Base-by-base conservation (phyloP, 225 moss, liverwort and hornwort genomes). In the Asterella californica region DNA sequence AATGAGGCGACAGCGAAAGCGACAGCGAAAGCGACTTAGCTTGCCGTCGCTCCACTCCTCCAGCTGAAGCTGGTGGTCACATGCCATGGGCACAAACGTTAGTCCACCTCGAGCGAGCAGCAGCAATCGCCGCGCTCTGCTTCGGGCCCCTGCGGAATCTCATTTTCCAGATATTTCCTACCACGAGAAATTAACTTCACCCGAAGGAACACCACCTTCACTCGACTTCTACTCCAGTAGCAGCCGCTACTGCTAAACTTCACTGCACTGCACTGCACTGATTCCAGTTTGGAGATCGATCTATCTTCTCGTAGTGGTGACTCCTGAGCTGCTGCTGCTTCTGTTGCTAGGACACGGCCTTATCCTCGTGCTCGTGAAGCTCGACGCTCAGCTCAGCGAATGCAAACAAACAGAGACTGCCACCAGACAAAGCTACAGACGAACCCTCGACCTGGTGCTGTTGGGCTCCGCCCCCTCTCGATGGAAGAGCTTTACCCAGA, bases 311-410 rank as follows among this genome's bases (percentile, higher is more conserved):
- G 14, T 34, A 34, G 67, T 36, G 17, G 34, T 67, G 18, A 19
- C 15, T 67, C 67, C 67, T n/a, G 67, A 67, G 32, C 14, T 36
- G 70, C 70, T 21, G 70, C 70, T 32, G 42, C 70, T 64, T 25
- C 55, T 33, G 64, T 29, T 33, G 1, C 65, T 14, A 30, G 65
- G 65, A 65, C 65, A 32, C 9, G 32, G 32, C 10, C 65, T 27
- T 61, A 24, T 65, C 32, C 32, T 65, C 32, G 11, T 65, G 14
- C 65, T 65, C 32, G 65, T 33, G 32, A 5, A 32, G 5, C 30
- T 15, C 30, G 32, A 32, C 12, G 14, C 10, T 12, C 32, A 22
- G 19, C 21, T 0, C 32, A 33, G 65, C 30, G 32, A 17, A 33
- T 12, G 17, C 52, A 24, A 24, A 42, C 42, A 24, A 33, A 65